Conservation (phyloP, 2,329 filamentous ascomycete genomes). For the Pseudogymnoascus sp. region DNA sequence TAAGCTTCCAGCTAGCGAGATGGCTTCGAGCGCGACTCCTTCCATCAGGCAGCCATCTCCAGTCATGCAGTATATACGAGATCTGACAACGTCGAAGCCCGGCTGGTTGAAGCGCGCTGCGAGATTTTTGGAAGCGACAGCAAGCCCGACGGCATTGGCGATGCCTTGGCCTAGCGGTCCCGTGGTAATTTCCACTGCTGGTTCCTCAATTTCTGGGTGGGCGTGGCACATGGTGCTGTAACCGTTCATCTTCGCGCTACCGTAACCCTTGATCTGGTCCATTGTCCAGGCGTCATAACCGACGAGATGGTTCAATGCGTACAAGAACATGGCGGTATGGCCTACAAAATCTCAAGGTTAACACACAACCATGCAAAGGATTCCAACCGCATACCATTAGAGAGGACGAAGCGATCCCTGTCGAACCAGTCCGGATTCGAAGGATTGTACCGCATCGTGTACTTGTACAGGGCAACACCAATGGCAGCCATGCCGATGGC, state of each 20-base stretch:
- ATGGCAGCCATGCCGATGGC: slow-evolving; percentile 9
- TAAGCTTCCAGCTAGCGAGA: slow-evolving; percentile 34
- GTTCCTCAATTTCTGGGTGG: slow-evolving; percentile 40
- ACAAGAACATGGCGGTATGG: slow-evolving; percentile 31
- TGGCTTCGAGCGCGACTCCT: slow-evolving; percentile 39
- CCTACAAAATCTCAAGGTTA: slow-evolving; percentile 13
- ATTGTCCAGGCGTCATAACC: slow-evolving; percentile 38
- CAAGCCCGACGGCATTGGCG: slow-evolving; percentile 43
- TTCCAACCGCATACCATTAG: slow-evolving; percentile 33
- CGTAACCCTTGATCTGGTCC: slow-evolving; percentile 39
- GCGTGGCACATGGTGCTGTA: slow-evolving; percentile 33
- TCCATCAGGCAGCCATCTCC: slow-evolving; percentile 42
- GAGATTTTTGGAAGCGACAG: slow-evolving; percentile 40
- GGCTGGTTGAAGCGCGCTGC: slow-evolving; percentile 37
- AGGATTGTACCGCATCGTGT: slow-evolving; percentile 44
- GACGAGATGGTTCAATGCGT: slow-evolving; percentile 35
- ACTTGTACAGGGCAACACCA: slow-evolving; percentile 36
- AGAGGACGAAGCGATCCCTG: slow-evolving; percentile 44
- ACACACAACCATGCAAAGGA: neutral
- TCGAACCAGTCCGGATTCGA: slow-evolving; percentile 41
- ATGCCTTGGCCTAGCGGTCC: slow-evolving; percentile 43
- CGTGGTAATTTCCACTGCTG: slow-evolving; percentile 41
- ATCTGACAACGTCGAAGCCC: slow-evolving; percentile 34
- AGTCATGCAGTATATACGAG: slow-evolving; percentile 39
- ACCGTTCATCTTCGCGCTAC: slow-evolving; percentile 20